phyloP scores from a whole-genome alignment of 192 early-diverging fungal species.

The Jimgerdemannia flammicorona region DNA sequence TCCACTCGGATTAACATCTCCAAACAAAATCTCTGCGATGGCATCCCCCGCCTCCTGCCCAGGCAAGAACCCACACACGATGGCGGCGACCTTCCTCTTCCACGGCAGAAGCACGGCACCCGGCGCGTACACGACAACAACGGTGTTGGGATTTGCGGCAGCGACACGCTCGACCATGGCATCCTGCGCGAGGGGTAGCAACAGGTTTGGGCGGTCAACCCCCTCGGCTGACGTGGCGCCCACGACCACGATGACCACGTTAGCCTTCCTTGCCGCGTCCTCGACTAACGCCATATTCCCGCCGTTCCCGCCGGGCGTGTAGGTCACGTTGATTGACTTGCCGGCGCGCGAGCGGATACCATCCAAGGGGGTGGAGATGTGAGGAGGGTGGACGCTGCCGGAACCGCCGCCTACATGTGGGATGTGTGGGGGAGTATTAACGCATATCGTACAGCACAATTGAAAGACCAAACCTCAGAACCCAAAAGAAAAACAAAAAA shows the following conservation, averaged over 20 bases:
- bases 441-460: no score
- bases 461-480: no score
- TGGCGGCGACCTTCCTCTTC: conserved; percentile 22
- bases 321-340: conserved; percentile 8
- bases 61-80: conserved; percentile 43
- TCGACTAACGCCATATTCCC: no score
- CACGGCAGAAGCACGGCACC: conserved; percentile 18
- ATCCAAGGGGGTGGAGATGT: conserved; percentile 7
- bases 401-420: no score
- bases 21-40: conserved; percentile 52
- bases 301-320: not conserved
- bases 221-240: conserved; percentile 14
- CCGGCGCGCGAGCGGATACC: conserved; percentile 19
- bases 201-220: conserved; percentile 5
- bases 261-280: not conserved
- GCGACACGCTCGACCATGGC: conserved; percentile 16
- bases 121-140: conserved; percentile 19
- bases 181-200: conserved; percentile 8
- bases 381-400: no score
- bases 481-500: no score
- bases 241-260: conserved; percentile 9
- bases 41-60: conserved; percentile 51
- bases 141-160: conserved; percentile 6
- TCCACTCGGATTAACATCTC: conserved; percentile 48
- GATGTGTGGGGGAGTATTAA: no score